Evolutionary conservation across 345 rosid species (phyloP).

Genomic region (Rhodomyrtus tomentosa): DNA sequence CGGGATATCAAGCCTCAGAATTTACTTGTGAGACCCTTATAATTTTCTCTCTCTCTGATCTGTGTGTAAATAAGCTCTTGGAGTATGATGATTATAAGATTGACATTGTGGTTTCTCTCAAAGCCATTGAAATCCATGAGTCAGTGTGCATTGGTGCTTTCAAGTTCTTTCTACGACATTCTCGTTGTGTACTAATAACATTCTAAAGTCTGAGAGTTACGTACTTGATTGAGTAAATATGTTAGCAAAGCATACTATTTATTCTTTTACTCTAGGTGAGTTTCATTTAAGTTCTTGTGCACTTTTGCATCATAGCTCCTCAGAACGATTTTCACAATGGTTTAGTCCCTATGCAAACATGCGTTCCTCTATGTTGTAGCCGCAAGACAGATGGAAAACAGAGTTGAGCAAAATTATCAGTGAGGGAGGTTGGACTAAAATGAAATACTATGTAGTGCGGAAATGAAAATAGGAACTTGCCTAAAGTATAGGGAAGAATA

Average conservation of each 20-base stretch:
- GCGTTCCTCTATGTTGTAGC: background rate
- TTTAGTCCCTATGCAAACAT: background rate
- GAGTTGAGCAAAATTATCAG: background rate
- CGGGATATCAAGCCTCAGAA: slow-evolving; percentile 98
- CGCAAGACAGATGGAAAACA: background rate
- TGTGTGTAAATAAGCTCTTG: background rate
- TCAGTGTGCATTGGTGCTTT: background rate
- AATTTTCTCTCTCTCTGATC: background rate
- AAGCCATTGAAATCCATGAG: background rate
- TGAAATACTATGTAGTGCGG: background rate
- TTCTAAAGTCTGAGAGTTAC: background rate
- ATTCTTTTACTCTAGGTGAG: background rate
- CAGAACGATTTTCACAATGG: background rate
- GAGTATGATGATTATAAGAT: background rate
- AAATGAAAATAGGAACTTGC: background rate
- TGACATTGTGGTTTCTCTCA: background rate
- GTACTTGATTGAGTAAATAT: background rate
- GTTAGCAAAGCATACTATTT: background rate
- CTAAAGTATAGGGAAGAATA: background rate
- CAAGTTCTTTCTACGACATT: background rate
- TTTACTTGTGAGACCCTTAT: slow-evolving; percentile 43
- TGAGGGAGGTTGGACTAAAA: background rate
- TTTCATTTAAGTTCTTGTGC: background rate
- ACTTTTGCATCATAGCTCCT: background rate
- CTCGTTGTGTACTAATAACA: background rate